Percentiles rank a stretch among this genome's conserved stretches.
These are phyloP conservation scores for Nakazawaea peltata DNA, from an alignment of 805 yeast species.

Conservation along the genomic window DNA sequence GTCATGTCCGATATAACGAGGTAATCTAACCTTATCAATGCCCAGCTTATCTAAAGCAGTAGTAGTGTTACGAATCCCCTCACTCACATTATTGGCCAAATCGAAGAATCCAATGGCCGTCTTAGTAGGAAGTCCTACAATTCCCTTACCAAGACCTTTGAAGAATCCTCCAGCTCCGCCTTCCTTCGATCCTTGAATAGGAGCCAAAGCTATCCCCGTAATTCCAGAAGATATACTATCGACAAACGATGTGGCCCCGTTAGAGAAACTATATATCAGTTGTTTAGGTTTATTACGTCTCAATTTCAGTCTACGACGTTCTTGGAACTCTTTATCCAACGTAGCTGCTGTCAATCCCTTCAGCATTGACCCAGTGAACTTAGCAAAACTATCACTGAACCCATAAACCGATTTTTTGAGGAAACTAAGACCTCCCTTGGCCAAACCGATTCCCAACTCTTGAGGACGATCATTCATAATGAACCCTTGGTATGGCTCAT, in stretches of 20 bases:
- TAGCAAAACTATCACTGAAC: conserved; percentile 85
- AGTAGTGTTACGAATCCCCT: conserved; percentile 89
- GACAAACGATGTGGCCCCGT: conserved; percentile 83
- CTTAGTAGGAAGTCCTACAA: conserved; percentile 94
- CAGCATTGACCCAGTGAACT: conserved; percentile 88
- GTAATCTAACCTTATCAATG: conserved; percentile 72
- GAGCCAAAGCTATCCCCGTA: conserved; percentile 84
- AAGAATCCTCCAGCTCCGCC: conserved; percentile 95
- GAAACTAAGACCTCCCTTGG: conserved; percentile 93
- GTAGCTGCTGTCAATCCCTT: conserved; percentile 91
- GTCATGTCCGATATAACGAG: conserved; percentile 67
- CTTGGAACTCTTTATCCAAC: conserved; percentile 79
- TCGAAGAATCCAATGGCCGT: conserved; percentile 94
- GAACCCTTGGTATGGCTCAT: conserved; percentile 95
- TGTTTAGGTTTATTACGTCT: conserved; percentile 76
- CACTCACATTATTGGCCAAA: conserved; percentile 85
- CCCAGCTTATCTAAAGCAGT: conserved; percentile 79
- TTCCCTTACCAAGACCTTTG: conserved; percentile 88
- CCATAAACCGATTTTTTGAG: conserved; percentile 94
- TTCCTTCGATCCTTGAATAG: conserved; percentile 82
- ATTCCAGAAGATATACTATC: conserved; percentile 85
- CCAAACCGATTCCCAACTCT: conserved; percentile 90
- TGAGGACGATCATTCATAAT: conserved; percentile 92
- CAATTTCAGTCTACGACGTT: conserved; percentile 64
- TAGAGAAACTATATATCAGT: conserved; percentile 75